Evolutionary conservation across 2,329 filamentous ascomycete species (phyloP).

Genomic region (Aspergillus sp.): DNA sequence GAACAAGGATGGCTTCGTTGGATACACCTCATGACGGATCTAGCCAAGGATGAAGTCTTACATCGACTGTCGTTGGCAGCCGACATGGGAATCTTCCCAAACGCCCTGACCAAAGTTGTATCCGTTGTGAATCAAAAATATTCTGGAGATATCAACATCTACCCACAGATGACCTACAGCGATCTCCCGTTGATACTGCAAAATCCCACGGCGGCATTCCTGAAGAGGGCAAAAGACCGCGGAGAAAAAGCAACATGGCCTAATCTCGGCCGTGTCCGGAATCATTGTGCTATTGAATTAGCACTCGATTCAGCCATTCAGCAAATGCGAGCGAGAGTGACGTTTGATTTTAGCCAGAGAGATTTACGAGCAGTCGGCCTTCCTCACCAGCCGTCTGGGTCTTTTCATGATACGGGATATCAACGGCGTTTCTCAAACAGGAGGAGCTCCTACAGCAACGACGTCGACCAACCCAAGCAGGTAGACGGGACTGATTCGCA

Average conservation of each 20-base stretch:
- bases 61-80: constrained; percentile 77
- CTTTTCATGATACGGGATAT: constrained; percentile 21
- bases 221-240: constrained; percentile 71
- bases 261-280: constrained; percentile 77
- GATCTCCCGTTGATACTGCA: constrained; percentile 74
- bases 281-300: constrained; percentile 84
- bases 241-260: constrained; percentile 92
- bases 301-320: constrained; percentile 56
- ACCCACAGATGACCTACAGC: constrained; percentile 72
- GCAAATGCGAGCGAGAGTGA: constrained; percentile 38
- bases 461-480: constrained; percentile 21
- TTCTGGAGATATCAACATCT: constrained; percentile 90
- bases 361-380: constrained; percentile 18
- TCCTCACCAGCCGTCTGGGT: constrained; percentile 14
- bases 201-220: constrained; percentile 84
- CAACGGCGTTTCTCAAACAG: constrained; percentile 21
- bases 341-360: constrained; percentile 29
- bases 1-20: constrained; percentile 40
- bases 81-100: constrained; percentile 78
- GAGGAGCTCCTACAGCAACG: constrained; percentile 32
- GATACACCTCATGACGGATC: constrained; percentile 64
- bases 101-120: constrained; percentile 70
- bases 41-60: constrained; percentile 76
- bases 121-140: constrained; percentile 88
- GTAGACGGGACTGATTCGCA: constrained; percentile 4